Evolutionary conservation across 2,329 filamentous ascomycete species (phyloP).

Genomic region (Rhinocladiella similis): DNA sequence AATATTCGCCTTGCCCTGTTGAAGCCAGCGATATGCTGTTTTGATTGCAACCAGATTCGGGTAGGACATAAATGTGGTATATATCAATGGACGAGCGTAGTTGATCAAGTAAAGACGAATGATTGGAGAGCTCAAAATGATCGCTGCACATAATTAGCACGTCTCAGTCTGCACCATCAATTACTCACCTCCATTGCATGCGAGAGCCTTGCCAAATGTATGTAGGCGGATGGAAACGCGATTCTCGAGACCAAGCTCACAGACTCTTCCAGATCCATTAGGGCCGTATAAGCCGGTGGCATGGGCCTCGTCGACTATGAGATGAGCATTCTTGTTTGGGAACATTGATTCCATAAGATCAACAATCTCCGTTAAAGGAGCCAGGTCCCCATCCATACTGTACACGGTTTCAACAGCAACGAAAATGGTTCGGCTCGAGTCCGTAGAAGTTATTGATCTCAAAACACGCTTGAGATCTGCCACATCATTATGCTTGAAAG

Average conservation of each 20-base stretch:
- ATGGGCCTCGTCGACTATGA: slow-evolving; percentile 60
- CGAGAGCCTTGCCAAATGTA: slow-evolving; percentile 56
- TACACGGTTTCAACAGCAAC: slow-evolving; percentile 72
- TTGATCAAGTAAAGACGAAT: slow-evolving; percentile 69
- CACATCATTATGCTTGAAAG: slow-evolving; percentile 52
- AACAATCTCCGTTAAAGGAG: slow-evolving; percentile 63
- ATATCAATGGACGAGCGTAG: slow-evolving; percentile 73
- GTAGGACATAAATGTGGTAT: slow-evolving; percentile 68
- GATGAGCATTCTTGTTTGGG: slow-evolving; percentile 56
- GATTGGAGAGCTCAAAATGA: slow-evolving; percentile 61
- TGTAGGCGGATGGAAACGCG: slow-evolving; percentile 53
- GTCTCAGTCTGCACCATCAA: not conserved
- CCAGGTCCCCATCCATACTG: slow-evolving; percentile 80
- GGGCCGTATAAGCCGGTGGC: slow-evolving; percentile 53
- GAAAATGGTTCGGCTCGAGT: slow-evolving; percentile 54
- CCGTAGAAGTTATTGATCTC: slow-evolving; percentile 2
- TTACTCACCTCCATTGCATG: slow-evolving; percentile 63
- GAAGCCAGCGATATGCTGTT: slow-evolving; percentile 59
- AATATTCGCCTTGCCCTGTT: slow-evolving; percentile 47
- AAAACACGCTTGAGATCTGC: slow-evolving; percentile 41
- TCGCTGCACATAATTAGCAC: slow-evolving; percentile 41
- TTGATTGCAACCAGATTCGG: slow-evolving; percentile 61
- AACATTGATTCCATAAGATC: slow-evolving; percentile 57
- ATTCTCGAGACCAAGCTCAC: slow-evolving; percentile 50
- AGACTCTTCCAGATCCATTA: slow-evolving; percentile 51